Evolutionary conservation across 2,329 filamentous ascomycete species (phyloP).

Genomic region (Hymenoscyphus fructigenus): DNA sequence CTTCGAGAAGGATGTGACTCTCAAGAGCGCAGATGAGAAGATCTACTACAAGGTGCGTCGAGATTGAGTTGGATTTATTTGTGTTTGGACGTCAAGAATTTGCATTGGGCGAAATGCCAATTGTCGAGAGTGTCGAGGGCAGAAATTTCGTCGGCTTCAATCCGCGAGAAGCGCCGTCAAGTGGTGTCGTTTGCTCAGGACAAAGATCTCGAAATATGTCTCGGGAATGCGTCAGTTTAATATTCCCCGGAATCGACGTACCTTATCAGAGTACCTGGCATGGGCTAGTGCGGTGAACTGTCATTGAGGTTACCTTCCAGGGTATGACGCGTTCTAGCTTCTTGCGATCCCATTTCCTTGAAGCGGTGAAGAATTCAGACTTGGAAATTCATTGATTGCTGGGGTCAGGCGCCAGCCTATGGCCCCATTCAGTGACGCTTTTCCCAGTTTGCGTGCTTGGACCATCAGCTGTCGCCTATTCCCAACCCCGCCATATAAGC

Average conservation of each 20-base stretch:
- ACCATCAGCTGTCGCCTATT: slow-evolving; percentile 29
- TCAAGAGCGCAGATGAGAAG: slow-evolving; percentile 67
- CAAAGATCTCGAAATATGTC: background rate
- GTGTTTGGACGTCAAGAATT: background rate
- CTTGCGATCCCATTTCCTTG: slow-evolving; percentile 15
- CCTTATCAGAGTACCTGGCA: background rate
- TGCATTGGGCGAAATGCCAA: background rate
- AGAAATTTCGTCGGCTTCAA: background rate
- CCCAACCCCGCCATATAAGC: slow-evolving; percentile 31
- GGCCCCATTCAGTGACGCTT: slow-evolving; percentile 20
- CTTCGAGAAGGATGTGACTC: slow-evolving; percentile 79
- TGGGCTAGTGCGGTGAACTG: background rate
- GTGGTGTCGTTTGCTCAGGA: slow-evolving; percentile 8
- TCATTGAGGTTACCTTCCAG: background rate
- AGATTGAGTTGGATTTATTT: background rate
- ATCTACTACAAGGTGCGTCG: slow-evolving; percentile 87
- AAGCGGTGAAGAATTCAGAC: slow-evolving; percentile 28
- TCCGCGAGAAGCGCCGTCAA: slow-evolving; percentile 6
- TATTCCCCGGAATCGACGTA: background rate
- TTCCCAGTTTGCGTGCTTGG: slow-evolving; percentile 23
- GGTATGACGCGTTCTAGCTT: slow-evolving; percentile 26
- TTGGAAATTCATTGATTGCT: slow-evolving; percentile 17
- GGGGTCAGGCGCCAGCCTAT: slow-evolving; percentile 22
- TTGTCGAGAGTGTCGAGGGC: background rate
- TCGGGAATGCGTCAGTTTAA: slow-evolving; percentile 1